These are phyloP conservation scores for Hymenoscyphus albidus DNA, from an alignment of 2,329 filamentous ascomycete genomes.

Conservation along the genomic window DNA sequence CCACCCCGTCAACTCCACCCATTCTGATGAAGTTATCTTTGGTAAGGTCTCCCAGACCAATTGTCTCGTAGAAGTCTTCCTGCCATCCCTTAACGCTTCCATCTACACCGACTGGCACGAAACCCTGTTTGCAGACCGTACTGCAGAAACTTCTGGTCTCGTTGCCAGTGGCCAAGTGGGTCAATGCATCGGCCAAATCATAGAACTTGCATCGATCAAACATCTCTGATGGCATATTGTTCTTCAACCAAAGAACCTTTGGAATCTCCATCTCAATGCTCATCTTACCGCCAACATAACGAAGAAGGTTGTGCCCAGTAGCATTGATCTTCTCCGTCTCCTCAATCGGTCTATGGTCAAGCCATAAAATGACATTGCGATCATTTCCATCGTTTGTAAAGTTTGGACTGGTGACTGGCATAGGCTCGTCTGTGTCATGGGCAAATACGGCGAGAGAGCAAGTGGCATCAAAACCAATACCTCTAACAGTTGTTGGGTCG, in stretches of 20 bases:
- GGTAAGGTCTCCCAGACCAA: slow-evolving; percentile 80
- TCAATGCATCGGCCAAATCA: slow-evolving; percentile 87
- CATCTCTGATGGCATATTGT: slow-evolving; percentile 88
- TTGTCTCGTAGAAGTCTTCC: slow-evolving; percentile 82
- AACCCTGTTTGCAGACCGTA: slow-evolving; percentile 96
- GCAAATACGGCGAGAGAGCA: slow-evolving; percentile 93
- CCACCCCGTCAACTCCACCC: slow-evolving; percentile 91
- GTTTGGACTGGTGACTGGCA: slow-evolving; percentile 83
- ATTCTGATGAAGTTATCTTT: slow-evolving; percentile 89
- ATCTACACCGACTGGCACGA: slow-evolving; percentile 92
- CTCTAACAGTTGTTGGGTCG: slow-evolving; percentile 70
- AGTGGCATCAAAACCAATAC: slow-evolving; percentile 97
- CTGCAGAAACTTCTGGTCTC: slow-evolving; percentile 94
- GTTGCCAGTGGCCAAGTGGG: slow-evolving; percentile 87
- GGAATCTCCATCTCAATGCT: slow-evolving; percentile 99
- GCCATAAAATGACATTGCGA: slow-evolving; percentile 94
- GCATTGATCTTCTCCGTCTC: slow-evolving; percentile 93
- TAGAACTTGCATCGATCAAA: slow-evolving; percentile 97
- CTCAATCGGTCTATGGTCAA: slow-evolving; percentile 86
- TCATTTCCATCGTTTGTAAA: slow-evolving; percentile 79
- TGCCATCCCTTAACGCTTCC: slow-evolving; percentile 98
- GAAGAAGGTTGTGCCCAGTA: slow-evolving; percentile 85
- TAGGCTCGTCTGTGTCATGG: slow-evolving; percentile 82
- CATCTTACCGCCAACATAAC: slow-evolving; percentile 97
- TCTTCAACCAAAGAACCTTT: slow-evolving; percentile 97